These are phyloP conservation scores for Plantago coronopus DNA, from an alignment of 305 asterid species.

Conservation along the genomic window DNA sequence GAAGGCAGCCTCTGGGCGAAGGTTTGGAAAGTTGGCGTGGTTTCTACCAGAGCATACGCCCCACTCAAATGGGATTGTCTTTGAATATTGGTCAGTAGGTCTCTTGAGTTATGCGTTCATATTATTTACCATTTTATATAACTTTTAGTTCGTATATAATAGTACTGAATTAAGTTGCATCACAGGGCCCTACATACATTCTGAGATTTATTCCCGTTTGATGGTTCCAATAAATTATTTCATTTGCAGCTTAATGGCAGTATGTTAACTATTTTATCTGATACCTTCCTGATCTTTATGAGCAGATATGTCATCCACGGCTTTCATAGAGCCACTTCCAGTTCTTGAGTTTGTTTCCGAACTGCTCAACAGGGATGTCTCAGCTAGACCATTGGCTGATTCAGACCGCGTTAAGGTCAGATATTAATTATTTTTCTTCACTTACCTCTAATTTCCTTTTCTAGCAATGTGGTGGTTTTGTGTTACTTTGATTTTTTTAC, in stretches of 20 bases:
- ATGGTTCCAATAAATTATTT: background rate
- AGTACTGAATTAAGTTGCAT: background rate
- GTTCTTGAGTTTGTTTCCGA: constrained; percentile 78
- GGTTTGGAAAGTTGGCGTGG: constrained; percentile 99
- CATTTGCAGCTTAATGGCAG: background rate
- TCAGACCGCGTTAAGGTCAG: constrained; percentile 94
- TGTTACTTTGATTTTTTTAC: background rate
- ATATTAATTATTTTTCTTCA: background rate
- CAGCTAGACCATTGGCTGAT: constrained; percentile 74
- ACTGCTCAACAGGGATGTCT: constrained; percentile 76
- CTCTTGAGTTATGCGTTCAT: background rate
- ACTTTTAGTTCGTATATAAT: background rate
- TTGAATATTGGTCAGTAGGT: constrained; percentile 68
- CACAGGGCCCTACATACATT: background rate
- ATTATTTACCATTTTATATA: background rate
- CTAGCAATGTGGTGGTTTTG: background rate
- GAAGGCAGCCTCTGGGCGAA: constrained; percentile 86
- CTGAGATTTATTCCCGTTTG: background rate
- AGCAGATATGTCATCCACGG: constrained; percentile 97
- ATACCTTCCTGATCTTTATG: constrained; percentile 10
- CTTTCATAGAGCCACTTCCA: constrained; percentile 91
- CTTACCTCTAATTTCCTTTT: background rate
- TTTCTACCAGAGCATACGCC: constrained; percentile 95
- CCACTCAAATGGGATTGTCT: constrained; percentile 98
- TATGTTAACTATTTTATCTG: constrained; percentile 3